Evolutionary conservation across 805 yeast species (phyloP), one percentile per base, ranked within the genome.

Genomic region (Lachancea sp.): DNA sequence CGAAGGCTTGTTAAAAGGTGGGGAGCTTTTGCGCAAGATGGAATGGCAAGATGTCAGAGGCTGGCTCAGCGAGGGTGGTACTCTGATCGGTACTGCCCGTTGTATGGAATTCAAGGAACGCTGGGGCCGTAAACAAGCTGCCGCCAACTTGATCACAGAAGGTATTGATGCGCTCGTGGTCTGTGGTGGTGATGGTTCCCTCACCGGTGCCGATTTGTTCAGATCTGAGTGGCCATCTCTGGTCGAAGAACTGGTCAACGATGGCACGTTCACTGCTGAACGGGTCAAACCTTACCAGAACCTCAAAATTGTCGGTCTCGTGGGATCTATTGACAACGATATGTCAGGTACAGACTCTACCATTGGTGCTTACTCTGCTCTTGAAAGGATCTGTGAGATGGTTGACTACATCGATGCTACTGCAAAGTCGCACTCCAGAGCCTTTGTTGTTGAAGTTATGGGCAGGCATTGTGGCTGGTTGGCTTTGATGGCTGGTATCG

Each of bases 391-490:
- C 53, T 83, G 95, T 65, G 85, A 87, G 64, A 81, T 86, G 71
- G 88, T 92, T 47, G 97, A 92, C 65, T 90, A 87, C 68, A 92
- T 92, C 51, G 97, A 89, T 64, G 96, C 97, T 38, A 92, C 98
- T 26, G 98, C 98, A 13, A 78, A 84, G 51, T 90, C 97, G 2
- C 98, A 92, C 64, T 86, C 96, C 11, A 78, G 98, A 58, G 98
- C 98, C 6, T 92, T 92, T 62, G 96, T 92, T 32, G 84, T 92
- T 45, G 98, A 92, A 63, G 98, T 92, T 29, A 92, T 92, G 98
- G 98, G 98, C 47, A 79, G 98, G 60, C 97, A 92, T 64, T 92
- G 98, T 72, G 98, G 98, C 48, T 92, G 98, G 98, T 75, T 92
- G 54, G 97, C 94, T 2, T 70, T 92, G 52, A 89, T 88, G 92